phyloP scores from a whole-genome alignment of 495 filamentous ascomycete species.

The Penicillium cosmopolitanum region DNA sequence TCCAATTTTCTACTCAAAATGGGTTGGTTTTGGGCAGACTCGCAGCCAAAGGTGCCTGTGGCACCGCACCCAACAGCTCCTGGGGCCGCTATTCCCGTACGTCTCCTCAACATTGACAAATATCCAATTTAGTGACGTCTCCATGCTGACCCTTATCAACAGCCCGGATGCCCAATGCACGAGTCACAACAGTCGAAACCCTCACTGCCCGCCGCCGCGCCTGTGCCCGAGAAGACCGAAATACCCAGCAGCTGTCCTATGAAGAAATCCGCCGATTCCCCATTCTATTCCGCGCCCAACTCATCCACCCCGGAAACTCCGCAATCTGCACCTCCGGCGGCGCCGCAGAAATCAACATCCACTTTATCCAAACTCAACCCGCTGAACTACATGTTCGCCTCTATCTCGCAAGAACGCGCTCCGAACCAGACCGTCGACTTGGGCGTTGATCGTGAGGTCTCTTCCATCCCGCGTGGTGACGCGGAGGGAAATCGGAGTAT shows the following conservation, averaged over 20 bases:
- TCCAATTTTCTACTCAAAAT: constrained; percentile 50
- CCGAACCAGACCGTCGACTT: constrained; percentile 71
- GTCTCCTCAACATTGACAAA: constrained; percentile 29
- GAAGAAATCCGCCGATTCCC: constrained; percentile 45
- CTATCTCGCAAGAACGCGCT: constrained; percentile 77
- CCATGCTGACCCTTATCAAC: constrained; percentile 38
- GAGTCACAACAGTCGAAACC: constrained; percentile 68
- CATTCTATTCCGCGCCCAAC: constrained; percentile 42
- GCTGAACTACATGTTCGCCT: constrained; percentile 93
- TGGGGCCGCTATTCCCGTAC: constrained; percentile 67
- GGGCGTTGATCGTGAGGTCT: constrained; percentile 75
- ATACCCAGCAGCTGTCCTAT: constrained; percentile 58
- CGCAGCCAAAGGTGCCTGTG: constrained; percentile 45
- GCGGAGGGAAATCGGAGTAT: constrained; percentile 84
- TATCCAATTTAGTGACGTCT: not conserved
- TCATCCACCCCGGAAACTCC: constrained; percentile 22
- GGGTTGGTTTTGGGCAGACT: constrained; percentile 99
- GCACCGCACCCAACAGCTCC: constrained; percentile 47
- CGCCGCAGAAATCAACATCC: constrained; percentile 37
- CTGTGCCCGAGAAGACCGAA: constrained; percentile 42
- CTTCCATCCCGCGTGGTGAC: constrained; percentile 84
- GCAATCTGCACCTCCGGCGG: constrained; percentile 26
- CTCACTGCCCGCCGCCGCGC: constrained; percentile 40
- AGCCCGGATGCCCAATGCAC: constrained; percentile 95
- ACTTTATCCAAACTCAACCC: constrained; percentile 80